Base-by-base conservation (phyloP, 345 rosid species). In the Rhodomyrtus tomentosa region DNA sequence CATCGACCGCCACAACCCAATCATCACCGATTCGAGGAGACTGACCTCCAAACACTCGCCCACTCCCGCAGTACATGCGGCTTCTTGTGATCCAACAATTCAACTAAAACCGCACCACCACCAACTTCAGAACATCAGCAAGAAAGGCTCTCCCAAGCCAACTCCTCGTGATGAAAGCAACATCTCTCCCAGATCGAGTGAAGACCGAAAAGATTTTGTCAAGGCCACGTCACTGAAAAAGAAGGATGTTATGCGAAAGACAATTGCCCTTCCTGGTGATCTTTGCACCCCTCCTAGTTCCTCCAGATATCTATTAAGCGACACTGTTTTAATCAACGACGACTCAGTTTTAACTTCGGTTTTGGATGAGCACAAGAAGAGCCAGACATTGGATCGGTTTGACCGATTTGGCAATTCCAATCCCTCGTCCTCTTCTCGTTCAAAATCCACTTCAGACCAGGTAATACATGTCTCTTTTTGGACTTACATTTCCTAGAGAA, bases 1-100 rank as follows among this genome's bases (percentile, higher is more conserved):
- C 89, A 92, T 96, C 82, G 98, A 96, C 87, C 97, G 98, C 87
- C 94, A 95, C 90, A 95, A 96, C 54, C 98, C 98, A 27, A 93
- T 95, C 87, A 96, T 93, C 88, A 85, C 96, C 79, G 98, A 96
- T 82, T 90, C 88, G 50, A 92, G 88, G 85, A 92, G 99, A 86
- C 84, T 86, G 82, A 84, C 55, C 90, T 25, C 88, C 84, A 54
- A 86, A 92, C 80, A 76, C 86, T 52, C 51, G 87, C 25, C 88
- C 93, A 6, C 88, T 92, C 68, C 86, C 88, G 85, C 88, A 90
- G 48, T 90, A 89, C 9, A 84, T 87, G 32, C 91, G 88, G 6
- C 91, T 92, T 52, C 90, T 88, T 85, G 83, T 84, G 54, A 92
- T 93, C 68, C 85, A 85, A 13, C 25, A 20, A 45, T 90, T 95